phyloP scores from a whole-genome alignment of 1,139 yeast genomes.

The Wickerhamomyces sp. region DNA sequence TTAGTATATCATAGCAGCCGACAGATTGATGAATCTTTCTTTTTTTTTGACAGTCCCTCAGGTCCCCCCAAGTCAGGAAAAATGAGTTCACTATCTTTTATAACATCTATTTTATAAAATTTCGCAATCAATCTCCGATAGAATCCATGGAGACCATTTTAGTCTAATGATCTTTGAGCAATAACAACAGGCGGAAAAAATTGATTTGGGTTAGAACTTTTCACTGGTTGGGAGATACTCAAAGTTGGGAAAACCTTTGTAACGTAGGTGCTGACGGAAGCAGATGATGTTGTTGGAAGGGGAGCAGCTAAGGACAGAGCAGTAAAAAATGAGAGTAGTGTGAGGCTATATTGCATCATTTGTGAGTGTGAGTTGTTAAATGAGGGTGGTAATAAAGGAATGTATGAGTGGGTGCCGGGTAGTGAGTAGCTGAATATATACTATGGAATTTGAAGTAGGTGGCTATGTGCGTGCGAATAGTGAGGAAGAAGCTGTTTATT shows the following conservation, averaged over 20 bases:
- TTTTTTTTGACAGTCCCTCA: too few species aligned
- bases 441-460: too few species aligned
- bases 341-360: neutral
- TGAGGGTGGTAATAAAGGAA: neutral
- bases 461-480: too few species aligned
- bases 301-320: neutral
- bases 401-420: neutral
- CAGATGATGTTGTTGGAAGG: neutral
- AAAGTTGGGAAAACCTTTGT: slow-evolving; percentile 3
- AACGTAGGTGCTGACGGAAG: neutral
- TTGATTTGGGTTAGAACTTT: slow-evolving; percentile 4
- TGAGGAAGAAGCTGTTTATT: too few species aligned
- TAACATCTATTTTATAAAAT: too few species aligned
- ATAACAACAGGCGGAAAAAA: slow-evolving; percentile 9
- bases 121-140: too few species aligned
- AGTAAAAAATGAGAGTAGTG: neutral
- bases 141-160: neutral
- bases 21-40: too few species aligned
- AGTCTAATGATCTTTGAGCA: slow-evolving; percentile 4
- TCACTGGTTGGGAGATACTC: slow-evolving; percentile 1
- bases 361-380: too few species aligned
- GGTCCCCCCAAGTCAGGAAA: too few species aligned
- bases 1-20: too few species aligned
- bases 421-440: neutral
- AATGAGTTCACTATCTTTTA: too few species aligned